A percentile compares a stretch with the other conserved stretches of the same genome.
Evolutionary conservation across 148 eudicot genomes (phyloP).

Genomic region (Diospyros kaki): DNA sequence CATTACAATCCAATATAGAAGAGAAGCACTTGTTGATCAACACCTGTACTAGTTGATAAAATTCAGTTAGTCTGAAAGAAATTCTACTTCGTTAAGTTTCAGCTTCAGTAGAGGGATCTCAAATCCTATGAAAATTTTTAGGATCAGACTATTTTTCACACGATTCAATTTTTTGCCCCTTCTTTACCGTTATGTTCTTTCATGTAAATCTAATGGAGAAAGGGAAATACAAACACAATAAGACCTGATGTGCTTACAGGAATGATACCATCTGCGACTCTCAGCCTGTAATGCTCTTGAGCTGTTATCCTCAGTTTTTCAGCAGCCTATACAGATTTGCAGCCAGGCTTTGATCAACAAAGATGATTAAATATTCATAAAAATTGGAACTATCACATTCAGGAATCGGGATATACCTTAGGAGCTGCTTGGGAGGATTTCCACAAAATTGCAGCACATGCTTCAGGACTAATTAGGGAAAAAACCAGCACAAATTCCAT

Average conservation of each 20-base stretch:
- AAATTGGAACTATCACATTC: background rate
- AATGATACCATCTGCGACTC: constrained; percentile 32
- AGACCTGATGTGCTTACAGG: constrained; percentile 27
- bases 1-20: too few species aligned
- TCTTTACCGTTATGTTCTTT: background rate
- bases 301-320: constrained; percentile 38
- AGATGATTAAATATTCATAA: background rate
- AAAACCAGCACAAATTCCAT: background rate
- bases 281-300: constrained; percentile 24
- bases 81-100: background rate
- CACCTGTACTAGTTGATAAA: too few species aligned
- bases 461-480: constrained; percentile 35
- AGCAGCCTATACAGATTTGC: constrained; percentile 29
- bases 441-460: constrained; percentile 44
- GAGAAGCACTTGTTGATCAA: too few species aligned
- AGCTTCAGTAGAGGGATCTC: background rate
- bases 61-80: background rate
- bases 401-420: constrained; percentile 19
- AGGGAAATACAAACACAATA: background rate
- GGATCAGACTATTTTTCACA: background rate
- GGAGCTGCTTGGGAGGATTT: constrained; percentile 33
- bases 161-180: background rate
- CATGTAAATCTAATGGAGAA: background rate
- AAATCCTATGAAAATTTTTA: background rate
- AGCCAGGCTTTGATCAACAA: background rate